Evolutionary conservation across 2,329 filamentous ascomycete species (phyloP).

Genomic region (Pseudocercospora eumusae): DNA sequence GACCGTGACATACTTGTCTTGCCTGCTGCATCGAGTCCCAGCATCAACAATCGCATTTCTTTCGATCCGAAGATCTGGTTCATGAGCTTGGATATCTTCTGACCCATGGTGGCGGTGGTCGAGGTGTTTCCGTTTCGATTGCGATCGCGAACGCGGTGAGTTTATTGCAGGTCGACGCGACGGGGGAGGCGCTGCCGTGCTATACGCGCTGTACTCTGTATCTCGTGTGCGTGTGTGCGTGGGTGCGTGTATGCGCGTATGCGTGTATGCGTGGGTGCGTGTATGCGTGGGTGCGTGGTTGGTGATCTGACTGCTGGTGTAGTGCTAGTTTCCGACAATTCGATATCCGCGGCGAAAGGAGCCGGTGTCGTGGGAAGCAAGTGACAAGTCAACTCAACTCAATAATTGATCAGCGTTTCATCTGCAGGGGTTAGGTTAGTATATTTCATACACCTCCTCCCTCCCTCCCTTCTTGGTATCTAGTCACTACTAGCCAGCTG

Average conservation of each 20-base stretch:
- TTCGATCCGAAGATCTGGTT: conserved; percentile 98
- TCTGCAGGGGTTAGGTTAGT: neutral
- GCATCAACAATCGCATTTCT: conserved; percentile 97
- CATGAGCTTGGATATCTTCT: conserved; percentile 90
- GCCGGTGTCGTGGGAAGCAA: neutral
- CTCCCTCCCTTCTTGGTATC: neutral
- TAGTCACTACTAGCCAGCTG: neutral
- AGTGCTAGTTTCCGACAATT: neutral
- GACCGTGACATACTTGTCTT: conserved; percentile 70
- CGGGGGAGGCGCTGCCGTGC: neutral
- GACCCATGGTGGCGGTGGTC: conserved; percentile 68
- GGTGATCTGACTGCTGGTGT: neutral
- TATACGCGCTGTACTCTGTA: neutral
- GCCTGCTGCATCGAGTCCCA: conserved; percentile 93
- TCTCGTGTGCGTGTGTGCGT: neutral
- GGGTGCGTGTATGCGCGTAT: neutral
- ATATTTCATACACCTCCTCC: neutral
- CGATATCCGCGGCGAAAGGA: neutral
- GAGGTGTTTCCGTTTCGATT: neutral
- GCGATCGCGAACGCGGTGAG: conserved; percentile 24
- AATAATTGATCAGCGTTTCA: too few species aligned
- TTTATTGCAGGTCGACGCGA: neutral
- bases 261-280: neutral
- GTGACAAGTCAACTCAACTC: too few species aligned
- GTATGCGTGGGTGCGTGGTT: neutral